Conservation (phyloP, 2,329 filamentous ascomycete genomes). For the Verticillium alfalfae region DNA sequence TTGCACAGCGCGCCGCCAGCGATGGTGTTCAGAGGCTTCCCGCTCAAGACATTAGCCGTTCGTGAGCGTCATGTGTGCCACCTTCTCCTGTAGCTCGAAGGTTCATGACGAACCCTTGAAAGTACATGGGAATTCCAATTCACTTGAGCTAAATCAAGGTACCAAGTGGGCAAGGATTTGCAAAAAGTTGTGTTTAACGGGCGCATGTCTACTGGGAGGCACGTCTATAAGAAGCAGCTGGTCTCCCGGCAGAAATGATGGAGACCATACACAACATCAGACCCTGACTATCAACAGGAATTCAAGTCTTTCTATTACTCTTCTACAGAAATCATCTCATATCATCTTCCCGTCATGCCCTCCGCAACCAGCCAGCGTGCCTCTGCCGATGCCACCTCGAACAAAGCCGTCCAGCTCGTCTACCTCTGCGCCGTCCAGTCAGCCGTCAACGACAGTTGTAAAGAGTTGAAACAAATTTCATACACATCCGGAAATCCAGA, state of each 20-base stretch:
- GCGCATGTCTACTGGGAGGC: too few relatives aligned
- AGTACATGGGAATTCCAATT: background rate
- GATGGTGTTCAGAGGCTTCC: background rate
- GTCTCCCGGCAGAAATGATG: background rate
- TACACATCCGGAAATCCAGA: constrained; percentile 8
- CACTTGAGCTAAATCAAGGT: too few relatives aligned
- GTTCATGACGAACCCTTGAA: background rate
- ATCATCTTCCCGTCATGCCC: background rate
- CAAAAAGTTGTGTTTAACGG: too few relatives aligned
- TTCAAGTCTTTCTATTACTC: background rate
- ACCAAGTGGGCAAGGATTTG: too few relatives aligned
- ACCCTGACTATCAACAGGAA: too few relatives aligned
- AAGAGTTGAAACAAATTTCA: background rate
- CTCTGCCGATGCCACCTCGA: background rate
- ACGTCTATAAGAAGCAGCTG: background rate
- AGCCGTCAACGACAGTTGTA: constrained; percentile 5
- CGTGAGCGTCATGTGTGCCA: background rate
- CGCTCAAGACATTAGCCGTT: background rate
- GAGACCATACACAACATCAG: background rate
- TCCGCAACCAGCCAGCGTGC: background rate
- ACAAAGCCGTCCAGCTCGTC: constrained; percentile 1
- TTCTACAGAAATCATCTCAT: background rate
- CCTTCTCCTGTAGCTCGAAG: background rate
- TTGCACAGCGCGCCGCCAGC: background rate
- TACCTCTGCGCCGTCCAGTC: background rate